Base-by-base conservation (phyloP, 371 early-diverging fungal species). In the Mortierella sp. region DNA sequence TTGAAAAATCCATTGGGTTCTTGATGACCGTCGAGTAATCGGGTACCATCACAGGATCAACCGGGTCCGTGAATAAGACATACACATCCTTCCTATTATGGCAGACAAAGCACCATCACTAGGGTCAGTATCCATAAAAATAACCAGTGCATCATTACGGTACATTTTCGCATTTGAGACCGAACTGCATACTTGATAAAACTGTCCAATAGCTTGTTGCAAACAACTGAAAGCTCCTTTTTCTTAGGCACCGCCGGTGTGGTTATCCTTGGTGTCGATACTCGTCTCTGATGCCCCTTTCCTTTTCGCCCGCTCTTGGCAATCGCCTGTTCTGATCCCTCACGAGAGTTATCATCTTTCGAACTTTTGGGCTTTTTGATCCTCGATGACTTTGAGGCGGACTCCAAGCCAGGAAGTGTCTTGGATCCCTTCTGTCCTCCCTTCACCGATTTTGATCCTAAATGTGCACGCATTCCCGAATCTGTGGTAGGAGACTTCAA, bases 1-100 rank as follows among this genome's bases (percentile, higher is more conserved):
- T 91, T 0, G 82, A 82, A 43, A 91, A 83, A 52, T 91, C 92
- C 92, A 91, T 91, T 0, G 92, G 92, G 2, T 81, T 71, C 51
- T 85, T 87, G 56, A 91, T 91, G 6, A 95, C 84, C 5, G 84
- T 80, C 23, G 90, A 63, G 73, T 95, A 95, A 64, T 94, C 94
- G 2, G 89, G 84, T 9, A 95, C 94, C 10, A 89, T 52, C 0
- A 66, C 71, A 16, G 88, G 85, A 72, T 95, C 90, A n/a, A 95
- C 96, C 24, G 95, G 94, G 34, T 91, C 87, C 18, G 90, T 66
- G 65, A 95, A 95, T 53, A 94, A 87, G 0, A 93, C 91, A 74
- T 94, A 93, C 19, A 53, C 30, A 26, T 73, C 74, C 41, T 50
- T 71, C 47, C 71, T 63, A 67, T 45, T 46, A 49, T 47, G 56